Evolutionary conservation across 768 basidiomycete genomes (phyloP), one percentile per base, ranked within the genome.

Genomic region (Bullera alba): DNA sequence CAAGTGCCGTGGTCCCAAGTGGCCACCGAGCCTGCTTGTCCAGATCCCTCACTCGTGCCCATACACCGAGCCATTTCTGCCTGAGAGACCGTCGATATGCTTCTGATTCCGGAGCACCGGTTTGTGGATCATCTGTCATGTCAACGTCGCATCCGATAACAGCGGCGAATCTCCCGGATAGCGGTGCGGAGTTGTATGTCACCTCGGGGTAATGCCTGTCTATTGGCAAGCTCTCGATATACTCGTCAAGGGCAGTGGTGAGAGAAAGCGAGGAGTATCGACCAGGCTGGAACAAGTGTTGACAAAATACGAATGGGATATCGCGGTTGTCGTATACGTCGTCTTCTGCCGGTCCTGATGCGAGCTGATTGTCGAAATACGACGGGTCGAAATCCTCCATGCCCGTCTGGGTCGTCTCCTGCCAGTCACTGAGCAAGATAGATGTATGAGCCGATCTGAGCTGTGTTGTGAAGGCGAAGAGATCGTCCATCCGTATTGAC

Each of bases 31-130:
- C 68, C 26, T 67, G 59, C 44, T 59, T 83, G 73, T 95, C 92
- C n/a, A 91, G 77, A 57, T 90, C 88, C 46, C 86, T 81, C 64
- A 88, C 91, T 50, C 87, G 80, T 6, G 91, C 85, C 54, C 92
- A 82, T 63, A 96, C 92, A 2, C 92, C 90, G 65, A 96, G 86
- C 92, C 93, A 97, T 61, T 96, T 91, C 39, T 86, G 76, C 70
- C 87, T 91, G 60, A 95, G 72, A 0, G 84, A 82, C 59, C 80
- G 84, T 82, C 87, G 85, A 66, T 88, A 90, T 37, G 82, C 83
- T 38, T 81, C 80, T 64, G 88, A 78, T 56, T 85, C 82, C 39
- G 81, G 77, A 30, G 83, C 84, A 15, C 90, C 90, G 2, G 87
- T 90, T 53, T 84, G 81, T 0, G 83, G 77, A 63, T 87, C 84